These are phyloP conservation scores for Bisporella sp. DNA, from an alignment of 2,329 filamentous ascomycete species.

Conservation along the genomic window DNA sequence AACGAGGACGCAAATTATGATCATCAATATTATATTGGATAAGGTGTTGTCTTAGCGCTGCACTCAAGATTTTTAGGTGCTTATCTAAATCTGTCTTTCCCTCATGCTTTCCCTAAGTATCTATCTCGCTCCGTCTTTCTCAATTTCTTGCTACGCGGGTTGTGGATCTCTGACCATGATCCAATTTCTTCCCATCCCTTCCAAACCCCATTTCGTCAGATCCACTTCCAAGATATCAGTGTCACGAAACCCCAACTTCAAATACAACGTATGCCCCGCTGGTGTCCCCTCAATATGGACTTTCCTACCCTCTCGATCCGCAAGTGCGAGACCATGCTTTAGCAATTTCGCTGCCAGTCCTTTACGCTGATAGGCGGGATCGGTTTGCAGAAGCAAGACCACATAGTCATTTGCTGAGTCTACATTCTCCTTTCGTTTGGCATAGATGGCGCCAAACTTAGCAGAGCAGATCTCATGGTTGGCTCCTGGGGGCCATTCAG, in stretches of 20 bases:
- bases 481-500: slow-evolving; percentile 25
- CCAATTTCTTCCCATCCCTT: slow-evolving; percentile 12
- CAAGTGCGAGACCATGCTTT: slow-evolving; percentile 28
- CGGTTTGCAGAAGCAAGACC: slow-evolving; percentile 30
- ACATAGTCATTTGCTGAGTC: slow-evolving; percentile 29
- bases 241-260: slow-evolving; percentile 30
- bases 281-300: slow-evolving; percentile 34
- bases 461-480: slow-evolving; percentile 21
- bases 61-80: too few relatives aligned
- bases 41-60: too few relatives aligned
- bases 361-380: slow-evolving; percentile 28
- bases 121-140: too few relatives aligned
- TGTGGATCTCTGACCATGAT: slow-evolving; percentile 24
- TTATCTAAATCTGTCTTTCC: too few relatives aligned
- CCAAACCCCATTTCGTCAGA: slow-evolving; percentile 20
- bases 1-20: too few relatives aligned
- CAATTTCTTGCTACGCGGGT: neutral
- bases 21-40: too few relatives aligned
- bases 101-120: too few relatives aligned
- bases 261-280: slow-evolving; percentile 30
- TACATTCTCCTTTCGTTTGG: slow-evolving; percentile 24
- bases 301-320: slow-evolving; percentile 27
- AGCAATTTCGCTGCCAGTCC: slow-evolving; percentile 31
- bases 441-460: slow-evolving; percentile 26
- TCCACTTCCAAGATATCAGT: slow-evolving; percentile 28